Base-by-base conservation (phyloP, 176 grass and related monocot genomes). In the Saccharum spontaneum region DNA sequence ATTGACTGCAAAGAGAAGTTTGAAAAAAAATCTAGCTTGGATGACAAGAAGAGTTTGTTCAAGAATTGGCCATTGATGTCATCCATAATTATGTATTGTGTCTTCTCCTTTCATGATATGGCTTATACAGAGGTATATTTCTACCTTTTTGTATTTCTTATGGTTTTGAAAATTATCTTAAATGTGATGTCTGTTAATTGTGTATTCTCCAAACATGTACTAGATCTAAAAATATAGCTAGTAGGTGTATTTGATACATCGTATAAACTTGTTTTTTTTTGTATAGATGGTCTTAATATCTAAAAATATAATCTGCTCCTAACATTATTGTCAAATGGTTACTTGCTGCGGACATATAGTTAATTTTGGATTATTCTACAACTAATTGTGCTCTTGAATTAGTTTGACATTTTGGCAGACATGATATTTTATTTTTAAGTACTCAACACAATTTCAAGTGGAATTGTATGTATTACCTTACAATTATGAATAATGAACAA, bases 1-100 rank as follows among this genome's bases (percentile, higher is more conserved):
- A 73, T 73, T 86, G 85, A 83, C 79, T 5, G 26, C 9, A 87
- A 90, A 75, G 89, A 78, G 23, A 74, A 79, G 22, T 57, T 36
- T 43, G 69, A 91, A 76, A 64, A 86, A 78, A 84, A 8, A 38
- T 79, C 89, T 40, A 84, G 18, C 40, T 73, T 10, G 45, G 45
- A 75, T 63, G 48, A 49, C 5, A 92, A 91, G 71, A 83, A 91
- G 71, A 94, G 71, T 85, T 80, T 98, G 87, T 88, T 98, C n/a
- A 98, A 79, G 71, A 98, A 98, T 75, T 93, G 95, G 92, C 90
- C 95, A 82, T 55, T 98, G 81, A 93, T 98, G 81, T 98, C 95
- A 77, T 94, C 95, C 13, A 91, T 97, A 86, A 88, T 98, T 72
- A 10, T 91, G 65, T 98, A 93, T 49, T 98, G 95, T 55, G 69